These are phyloP conservation scores for Colletotrichum euphorbiae DNA, from an alignment of 2,329 filamentous ascomycete genomes.

Conservation along the genomic window DNA sequence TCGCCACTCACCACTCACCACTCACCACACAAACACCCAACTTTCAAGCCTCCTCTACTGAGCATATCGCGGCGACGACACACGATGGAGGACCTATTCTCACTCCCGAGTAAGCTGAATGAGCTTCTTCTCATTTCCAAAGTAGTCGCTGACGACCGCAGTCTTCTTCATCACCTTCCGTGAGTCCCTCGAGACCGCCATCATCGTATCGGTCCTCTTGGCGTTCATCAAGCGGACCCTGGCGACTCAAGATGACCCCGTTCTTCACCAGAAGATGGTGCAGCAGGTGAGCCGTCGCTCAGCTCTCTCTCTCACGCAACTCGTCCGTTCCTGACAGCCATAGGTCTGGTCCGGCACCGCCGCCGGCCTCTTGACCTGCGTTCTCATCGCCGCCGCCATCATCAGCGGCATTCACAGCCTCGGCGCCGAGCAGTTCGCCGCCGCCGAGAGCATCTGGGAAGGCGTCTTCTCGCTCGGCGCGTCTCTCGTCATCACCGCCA, in stretches of 20 bases:
- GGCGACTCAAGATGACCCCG: conserved; percentile 62
- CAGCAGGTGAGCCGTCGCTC: conserved; percentile 55
- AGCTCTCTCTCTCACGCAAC: not conserved
- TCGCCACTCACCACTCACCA: conserved; percentile 8
- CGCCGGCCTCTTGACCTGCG: conserved; percentile 37
- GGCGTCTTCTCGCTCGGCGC: conserved; percentile 71
- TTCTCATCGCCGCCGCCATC: conserved; percentile 40
- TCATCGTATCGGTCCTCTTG: conserved; percentile 75
- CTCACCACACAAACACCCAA: conserved; percentile 6
- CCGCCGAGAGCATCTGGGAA: conserved; percentile 74
- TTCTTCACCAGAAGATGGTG: conserved; percentile 65
- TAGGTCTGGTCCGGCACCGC: conserved; percentile 68
- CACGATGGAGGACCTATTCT: conserved; percentile 40
- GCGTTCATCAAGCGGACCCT: conserved; percentile 75
- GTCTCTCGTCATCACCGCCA: conserved; percentile 71
- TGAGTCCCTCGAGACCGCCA: conserved; percentile 73
- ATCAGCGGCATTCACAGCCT: conserved; percentile 60
- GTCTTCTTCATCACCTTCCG: conserved; percentile 80
- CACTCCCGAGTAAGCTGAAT: conserved; percentile 35
- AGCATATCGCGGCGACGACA: not conserved
- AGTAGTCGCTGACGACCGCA: not conserved
- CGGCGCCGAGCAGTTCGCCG: conserved; percentile 66
- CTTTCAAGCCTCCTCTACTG: conserved; percentile 14
- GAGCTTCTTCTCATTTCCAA: not conserved
- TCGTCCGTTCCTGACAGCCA: not conserved